Base-by-base conservation (phyloP, 441 rosid species). In the Adansonia grandidieri region DNA sequence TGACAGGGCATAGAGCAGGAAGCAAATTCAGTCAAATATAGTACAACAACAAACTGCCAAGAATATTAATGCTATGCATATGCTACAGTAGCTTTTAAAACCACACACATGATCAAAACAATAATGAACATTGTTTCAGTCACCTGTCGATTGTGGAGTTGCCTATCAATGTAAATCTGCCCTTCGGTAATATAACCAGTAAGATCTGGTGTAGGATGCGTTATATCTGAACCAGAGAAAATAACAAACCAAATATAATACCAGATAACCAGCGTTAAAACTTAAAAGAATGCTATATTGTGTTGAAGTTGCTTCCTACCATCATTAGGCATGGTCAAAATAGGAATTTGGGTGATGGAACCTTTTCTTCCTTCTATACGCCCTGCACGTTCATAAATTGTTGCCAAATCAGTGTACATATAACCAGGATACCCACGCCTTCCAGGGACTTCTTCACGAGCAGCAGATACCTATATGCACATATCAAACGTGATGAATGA, bases 401-500 rank as follows among this genome's bases (percentile, higher is more conserved):
- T 90, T 78, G 99, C 98, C 85, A 96, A 86, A 96, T 96, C 99
- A 76, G 99, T 96, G 70, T 96, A 94, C 99, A 96, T 96, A 77
- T 96, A 96, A 64, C 99, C 99, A 0, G 98, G 99, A 88, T 96
- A 94, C 78, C 97, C 99, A 89, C 99, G 97, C 84, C 98, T 91
- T 85, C 99, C 98, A 15, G 99, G 99, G 15, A 96, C 99, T 85
- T 96, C 99, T 80, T 96, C 99, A 78, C 99, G 84, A 40, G 99
- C 99, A 85, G 99, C 98, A 78, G 99, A 96, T 24, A 96, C 98
- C 99, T 94, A 87, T 58, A 86, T 22, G 71, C 64, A 40, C 68
- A 76, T 51, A 56, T 47, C 63, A 73, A 44, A 20, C 70, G 14
- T 37, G 64, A 17, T 44, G 58, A 70, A 58, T 15, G 56, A 80